A percentile compares a stretch with the other conserved stretches of the same genome.
phyloP scores from a whole-genome alignment of 352 stramenopile genomes.

The Phytophthora brassicae region DNA sequence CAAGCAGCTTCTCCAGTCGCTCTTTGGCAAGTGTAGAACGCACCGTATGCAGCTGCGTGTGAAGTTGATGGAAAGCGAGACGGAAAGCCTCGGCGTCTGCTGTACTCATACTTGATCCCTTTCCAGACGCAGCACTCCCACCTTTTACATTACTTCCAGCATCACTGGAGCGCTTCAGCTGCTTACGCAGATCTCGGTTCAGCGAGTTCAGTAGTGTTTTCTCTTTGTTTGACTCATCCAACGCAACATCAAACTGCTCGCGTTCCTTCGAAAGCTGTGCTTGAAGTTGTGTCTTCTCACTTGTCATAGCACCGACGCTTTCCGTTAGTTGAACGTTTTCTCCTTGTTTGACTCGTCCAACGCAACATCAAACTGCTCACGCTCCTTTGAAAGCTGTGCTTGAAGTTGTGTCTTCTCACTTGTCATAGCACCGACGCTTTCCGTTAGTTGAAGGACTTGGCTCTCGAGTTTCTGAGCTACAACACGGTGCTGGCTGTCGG shows the following conservation, averaged over 20 bases:
- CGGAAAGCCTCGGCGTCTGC: slow-evolving; percentile 61
- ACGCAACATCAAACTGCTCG: slow-evolving; percentile 71
- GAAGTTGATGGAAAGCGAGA: slow-evolving; percentile 56
- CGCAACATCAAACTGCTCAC: slow-evolving; percentile 71
- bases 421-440: slow-evolving; percentile 31
- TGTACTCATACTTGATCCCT: slow-evolving; percentile 39
- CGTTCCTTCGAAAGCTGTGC: slow-evolving; percentile 64
- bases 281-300: slow-evolving; percentile 55
- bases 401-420: slow-evolving; percentile 57
- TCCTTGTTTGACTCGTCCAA: slow-evolving; percentile 86
- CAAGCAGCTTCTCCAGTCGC: slow-evolving; percentile 55
- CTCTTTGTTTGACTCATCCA: slow-evolving; percentile 86
- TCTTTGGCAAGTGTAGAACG: slow-evolving; percentile 59
- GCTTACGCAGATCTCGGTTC: slow-evolving; percentile 80
- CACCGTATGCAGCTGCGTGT: slow-evolving; percentile 51
- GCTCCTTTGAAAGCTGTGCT: slow-evolving; percentile 60
- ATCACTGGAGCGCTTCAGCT: slow-evolving; percentile 72
- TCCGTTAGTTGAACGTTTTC: slow-evolving; percentile 62
- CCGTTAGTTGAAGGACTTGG: slow-evolving; percentile 61
- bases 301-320: slow-evolving; percentile 24
- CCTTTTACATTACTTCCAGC: slow-evolving; percentile 29
- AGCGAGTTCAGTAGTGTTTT: slow-evolving; percentile 65
- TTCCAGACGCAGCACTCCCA: slow-evolving; percentile 22
- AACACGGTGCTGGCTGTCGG: slow-evolving; percentile 75
- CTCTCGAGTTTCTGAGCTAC: slow-evolving; percentile 81